These are phyloP conservation scores for Pseudocercospora fuligena DNA, from an alignment of 2,329 filamentous ascomycete genomes.

Conservation along the genomic window DNA sequence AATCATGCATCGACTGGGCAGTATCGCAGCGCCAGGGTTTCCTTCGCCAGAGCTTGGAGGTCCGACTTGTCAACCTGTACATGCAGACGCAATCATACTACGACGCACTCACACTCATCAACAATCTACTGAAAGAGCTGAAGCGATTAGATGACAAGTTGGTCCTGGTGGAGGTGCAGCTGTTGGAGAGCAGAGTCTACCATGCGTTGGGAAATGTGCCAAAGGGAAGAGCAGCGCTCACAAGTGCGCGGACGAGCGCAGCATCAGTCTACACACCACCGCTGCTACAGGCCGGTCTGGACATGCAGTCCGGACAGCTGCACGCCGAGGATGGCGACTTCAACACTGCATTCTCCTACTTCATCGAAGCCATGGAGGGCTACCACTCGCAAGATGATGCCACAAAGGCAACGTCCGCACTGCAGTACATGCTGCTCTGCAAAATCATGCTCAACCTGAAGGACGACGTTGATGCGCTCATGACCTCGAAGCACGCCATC, in stretches of 20 bases:
- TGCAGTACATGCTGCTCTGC: conserved; percentile 99
- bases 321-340: conserved; percentile 99
- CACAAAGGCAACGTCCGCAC: conserved; percentile 86
- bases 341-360: conserved; percentile 98
- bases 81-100: conserved; percentile 99
- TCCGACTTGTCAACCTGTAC: conserved; percentile 87
- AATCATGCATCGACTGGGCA: conserved; percentile 99
- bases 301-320: conserved; percentile 99
- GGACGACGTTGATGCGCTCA: conserved; percentile 93
- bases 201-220: conserved; percentile 95
- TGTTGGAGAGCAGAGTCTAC: conserved; percentile 95
- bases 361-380: conserved; percentile 97
- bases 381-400: conserved; percentile 92
- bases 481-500: conserved; percentile 94
- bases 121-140: conserved; percentile 91
- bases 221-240: conserved; percentile 93
- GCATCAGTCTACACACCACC: conserved; percentile 97
- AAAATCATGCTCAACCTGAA: conserved; percentile 99
- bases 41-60: conserved; percentile 97
- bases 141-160: conserved; percentile 99
- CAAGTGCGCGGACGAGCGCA: conserved; percentile 90
- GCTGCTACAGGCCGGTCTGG: conserved; percentile 89
- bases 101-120: conserved; percentile 94
- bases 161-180: conserved; percentile 94
- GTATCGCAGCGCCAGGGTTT: conserved; percentile 92